A percentile compares a stretch with the other conserved stretches of the same genome.
Conservation (phyloP, 108 stramenopile species). For the Fragilaria radians region DNA sequence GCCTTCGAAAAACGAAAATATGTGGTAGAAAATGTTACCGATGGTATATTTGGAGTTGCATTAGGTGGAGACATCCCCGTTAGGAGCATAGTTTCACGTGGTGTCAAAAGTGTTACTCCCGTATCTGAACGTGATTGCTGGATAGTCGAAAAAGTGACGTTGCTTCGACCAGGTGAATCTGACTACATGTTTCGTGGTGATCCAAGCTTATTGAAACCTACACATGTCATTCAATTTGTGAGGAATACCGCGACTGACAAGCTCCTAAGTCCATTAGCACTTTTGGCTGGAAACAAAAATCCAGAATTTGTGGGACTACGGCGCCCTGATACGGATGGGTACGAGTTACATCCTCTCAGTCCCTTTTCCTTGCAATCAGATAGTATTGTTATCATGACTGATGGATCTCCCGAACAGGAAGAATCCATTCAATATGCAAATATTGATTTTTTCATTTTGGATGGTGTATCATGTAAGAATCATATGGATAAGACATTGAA, state of each 20-base stretch:
- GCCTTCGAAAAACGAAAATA: constrained; percentile 6
- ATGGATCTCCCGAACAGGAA: constrained; percentile 16
- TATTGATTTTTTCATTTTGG: constrained; percentile 41
- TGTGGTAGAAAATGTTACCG: not conserved
- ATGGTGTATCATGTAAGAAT: constrained; percentile 32
- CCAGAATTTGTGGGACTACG: constrained; percentile 40
- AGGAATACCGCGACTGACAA: constrained; percentile 14
- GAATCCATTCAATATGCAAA: constrained; percentile 25
- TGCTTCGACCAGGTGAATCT: constrained; percentile 17
- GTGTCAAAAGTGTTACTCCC: constrained; percentile 30
- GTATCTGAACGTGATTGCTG: not conserved
- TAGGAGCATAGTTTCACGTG: constrained; percentile 40
- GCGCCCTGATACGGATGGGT: constrained; percentile 23
- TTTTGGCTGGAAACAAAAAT: constrained; percentile 7
- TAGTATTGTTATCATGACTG: constrained; percentile 16
- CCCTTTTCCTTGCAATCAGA: not conserved
- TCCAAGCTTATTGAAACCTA: constrained; percentile 2
- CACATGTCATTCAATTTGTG: constrained; percentile 14
- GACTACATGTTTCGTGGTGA: constrained; percentile 21
- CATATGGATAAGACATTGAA: constrained; percentile 35
- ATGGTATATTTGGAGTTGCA: constrained; percentile 37
- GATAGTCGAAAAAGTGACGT: constrained; percentile 5
- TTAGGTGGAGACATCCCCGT: constrained; percentile 42
- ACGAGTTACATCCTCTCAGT: constrained; percentile 19
- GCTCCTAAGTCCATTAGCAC: constrained; percentile 14